phyloP scores from a whole-genome alignment of 2,329 filamentous ascomycete genomes.

The Didymella glomerata region DNA sequence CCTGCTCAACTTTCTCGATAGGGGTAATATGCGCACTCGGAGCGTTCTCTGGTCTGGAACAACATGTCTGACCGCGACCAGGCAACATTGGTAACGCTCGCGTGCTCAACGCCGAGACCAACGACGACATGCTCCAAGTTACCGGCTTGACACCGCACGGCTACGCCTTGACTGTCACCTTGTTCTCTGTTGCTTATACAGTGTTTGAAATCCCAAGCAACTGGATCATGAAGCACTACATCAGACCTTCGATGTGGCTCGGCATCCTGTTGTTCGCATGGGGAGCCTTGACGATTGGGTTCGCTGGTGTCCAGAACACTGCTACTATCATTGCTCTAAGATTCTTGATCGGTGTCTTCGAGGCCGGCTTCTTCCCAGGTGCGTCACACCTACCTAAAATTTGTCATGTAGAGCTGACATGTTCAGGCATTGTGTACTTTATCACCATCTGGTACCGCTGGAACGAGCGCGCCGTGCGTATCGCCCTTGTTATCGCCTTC shows the following conservation, averaged over 20 bases:
- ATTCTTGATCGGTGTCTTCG: conserved; percentile 51
- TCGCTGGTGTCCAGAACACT: conserved; percentile 55
- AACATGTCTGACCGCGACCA: conserved; percentile 51
- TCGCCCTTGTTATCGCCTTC: conserved; percentile 65
- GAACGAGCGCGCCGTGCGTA: conserved; percentile 65
- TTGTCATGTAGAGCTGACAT: neutral
- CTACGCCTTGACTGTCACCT: conserved; percentile 51
- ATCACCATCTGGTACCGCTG: conserved; percentile 65
- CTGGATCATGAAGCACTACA: conserved; percentile 64
- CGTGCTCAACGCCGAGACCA: conserved; percentile 66
- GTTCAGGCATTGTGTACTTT: conserved; percentile 55
- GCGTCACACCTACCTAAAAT: neutral
- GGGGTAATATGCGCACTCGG: neutral
- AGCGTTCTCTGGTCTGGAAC: fast-evolving
- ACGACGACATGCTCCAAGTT: conserved; percentile 69
- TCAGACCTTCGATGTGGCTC: conserved; percentile 55
- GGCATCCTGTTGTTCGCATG: conserved; percentile 57
- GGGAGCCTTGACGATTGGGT: conserved; percentile 57
- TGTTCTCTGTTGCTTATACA: conserved; percentile 42
- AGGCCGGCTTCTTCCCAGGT: conserved; percentile 43
- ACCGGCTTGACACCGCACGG: conserved; percentile 69
- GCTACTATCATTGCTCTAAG: conserved; percentile 52
- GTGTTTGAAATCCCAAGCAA: conserved; percentile 64
- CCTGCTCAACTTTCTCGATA: conserved; percentile 69
- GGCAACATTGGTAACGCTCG: conserved; percentile 67